Evolutionary conservation across 179 eudicot species (phyloP).

Genomic region (Pouteria campechiana): DNA sequence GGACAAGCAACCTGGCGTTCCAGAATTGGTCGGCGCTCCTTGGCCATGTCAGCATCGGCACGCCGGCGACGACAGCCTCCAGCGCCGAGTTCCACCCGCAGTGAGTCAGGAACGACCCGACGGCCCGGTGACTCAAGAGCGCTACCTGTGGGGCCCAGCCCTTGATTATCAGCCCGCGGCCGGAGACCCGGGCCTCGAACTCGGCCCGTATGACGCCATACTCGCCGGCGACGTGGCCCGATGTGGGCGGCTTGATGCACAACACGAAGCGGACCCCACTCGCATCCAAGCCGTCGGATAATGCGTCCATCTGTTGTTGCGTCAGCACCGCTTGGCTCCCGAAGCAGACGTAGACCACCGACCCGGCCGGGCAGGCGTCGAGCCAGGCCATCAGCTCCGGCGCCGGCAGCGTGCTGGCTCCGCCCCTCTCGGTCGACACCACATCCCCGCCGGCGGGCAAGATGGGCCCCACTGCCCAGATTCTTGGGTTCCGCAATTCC

Average conservation of each 20-base stretch:
- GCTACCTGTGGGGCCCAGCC: slow-evolving; percentile 56
- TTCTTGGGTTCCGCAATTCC: slow-evolving; percentile 14
- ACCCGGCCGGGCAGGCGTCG: slow-evolving; percentile 27
- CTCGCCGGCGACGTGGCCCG: slow-evolving; percentile 11
- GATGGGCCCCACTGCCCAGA: slow-evolving; percentile 41
- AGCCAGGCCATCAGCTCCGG: slow-evolving; percentile 32
- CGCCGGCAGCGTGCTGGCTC: not conserved
- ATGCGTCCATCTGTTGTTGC: slow-evolving; percentile 41
- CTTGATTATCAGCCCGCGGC: slow-evolving; percentile 25
- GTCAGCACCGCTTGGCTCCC: slow-evolving; percentile 57
- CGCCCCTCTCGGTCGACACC: slow-evolving; percentile 3
- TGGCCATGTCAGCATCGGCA: slow-evolving; percentile 64
- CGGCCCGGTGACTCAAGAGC: slow-evolving; percentile 44
- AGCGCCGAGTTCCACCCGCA: slow-evolving; percentile 70
- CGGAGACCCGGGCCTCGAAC: slow-evolving; percentile 37
- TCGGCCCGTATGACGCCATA: slow-evolving; percentile 18
- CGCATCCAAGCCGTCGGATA: slow-evolving; percentile 37
- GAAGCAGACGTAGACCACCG: slow-evolving; percentile 61
- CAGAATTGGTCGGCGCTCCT: slow-evolving; percentile 73
- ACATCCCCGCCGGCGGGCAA: slow-evolving; percentile 5
- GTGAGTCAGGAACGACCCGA: slow-evolving; percentile 59
- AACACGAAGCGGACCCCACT: slow-evolving; percentile 44
- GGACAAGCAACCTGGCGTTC: slow-evolving; percentile 46
- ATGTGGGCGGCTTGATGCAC: slow-evolving; percentile 28
- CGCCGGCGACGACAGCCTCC: slow-evolving; percentile 47